Percentiles rank a stretch among this genome's conserved stretches.
Evolutionary conservation across 2,329 filamentous ascomycete genomes (phyloP).

Genomic region (Daldinia sp.): DNA sequence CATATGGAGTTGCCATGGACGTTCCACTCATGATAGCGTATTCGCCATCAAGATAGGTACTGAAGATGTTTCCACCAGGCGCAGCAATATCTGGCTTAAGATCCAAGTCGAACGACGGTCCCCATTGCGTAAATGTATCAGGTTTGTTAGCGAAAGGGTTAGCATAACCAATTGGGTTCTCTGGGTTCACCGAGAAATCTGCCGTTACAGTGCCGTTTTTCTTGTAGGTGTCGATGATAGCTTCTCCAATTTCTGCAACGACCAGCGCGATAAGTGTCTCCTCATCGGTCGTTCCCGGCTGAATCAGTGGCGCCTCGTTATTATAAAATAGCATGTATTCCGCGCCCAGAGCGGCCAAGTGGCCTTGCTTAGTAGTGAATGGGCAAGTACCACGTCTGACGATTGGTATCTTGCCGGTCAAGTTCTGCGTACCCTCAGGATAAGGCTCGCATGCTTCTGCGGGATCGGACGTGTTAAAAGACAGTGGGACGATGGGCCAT

Average conservation of each 20-base stretch:
- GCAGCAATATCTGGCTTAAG: conserved; percentile 1
- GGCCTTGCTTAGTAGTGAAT: neutral
- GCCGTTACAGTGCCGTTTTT: conserved; percentile 49
- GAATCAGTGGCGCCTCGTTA: neutral
- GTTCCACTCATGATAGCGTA: conserved; percentile 60
- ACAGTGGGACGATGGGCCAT: conserved; percentile 49
- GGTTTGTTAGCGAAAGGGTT: conserved; percentile 52
- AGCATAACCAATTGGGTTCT: conserved; percentile 43
- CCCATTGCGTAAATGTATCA: conserved; percentile 53
- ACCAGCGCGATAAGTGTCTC: neutral
- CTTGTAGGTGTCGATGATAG: conserved; percentile 43
- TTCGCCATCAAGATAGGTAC: conserved; percentile 56
- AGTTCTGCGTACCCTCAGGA: neutral
- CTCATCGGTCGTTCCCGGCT: neutral
- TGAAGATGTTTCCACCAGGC: neutral
- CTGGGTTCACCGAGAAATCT: conserved; percentile 49
- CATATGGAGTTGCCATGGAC: conserved; percentile 62
- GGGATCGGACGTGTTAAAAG: conserved; percentile 26
- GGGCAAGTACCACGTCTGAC: neutral
- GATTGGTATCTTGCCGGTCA: neutral
- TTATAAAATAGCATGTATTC: conserved; percentile 1
- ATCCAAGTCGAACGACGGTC: neutral
- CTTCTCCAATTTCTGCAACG: neutral
- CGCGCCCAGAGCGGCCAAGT: neutral
- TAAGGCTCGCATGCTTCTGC: neutral